Evolutionary conservation across 305 asterid genomes (phyloP), one percentile per base, ranked within the genome.

Genomic region (Nicotiana rustica): DNA sequence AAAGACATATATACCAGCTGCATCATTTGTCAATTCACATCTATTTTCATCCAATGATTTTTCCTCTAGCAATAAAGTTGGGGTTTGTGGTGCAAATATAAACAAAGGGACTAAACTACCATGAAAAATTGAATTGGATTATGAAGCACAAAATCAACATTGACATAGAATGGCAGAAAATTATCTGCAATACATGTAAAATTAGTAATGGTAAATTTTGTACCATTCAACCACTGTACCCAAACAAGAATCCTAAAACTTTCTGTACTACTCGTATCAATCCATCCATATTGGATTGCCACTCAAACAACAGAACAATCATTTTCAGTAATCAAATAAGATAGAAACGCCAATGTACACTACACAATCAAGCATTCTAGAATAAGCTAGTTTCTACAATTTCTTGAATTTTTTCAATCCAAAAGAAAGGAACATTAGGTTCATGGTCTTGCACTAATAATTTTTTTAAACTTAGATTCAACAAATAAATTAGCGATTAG

Each of bases 301-400:
- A 76, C 80, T 76, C 49, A 55, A 76, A 76, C 44, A 76, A 55
- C 66, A 29, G 80, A 76, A 29, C 29, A 17, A 55, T 55, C 79
- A 76, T 14, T 29, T 29, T 76, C 66, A 76, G 36, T 19, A 41
- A 70, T 36, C 18, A 41, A 19, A 41, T 19, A 19, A 60, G 80
- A 55, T 76, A 52, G 66, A 55, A 56, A 52, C 80, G 10, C 80
- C 9, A 25, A 25, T 25, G 25, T 25, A 25, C 25, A 25, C 25
- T 25, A 25, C 25, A 25, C 25, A 25, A 25, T 25, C 25, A 25
- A 25, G 25, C 1, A 25, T 25, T 25, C 0, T 25, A 25, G 25
- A 25, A 25, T 25, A 25, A 25, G 25, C 25, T 25, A 25, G 25
- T 25, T 25, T 25, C 25, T 25, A 1, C 25, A 25, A 25, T 25